A percentile compares a stretch with the other conserved stretches of the same genome.
Conservation (phyloP, 768 basidiomycete genomes). For the Dioszegia crocea region DNA sequence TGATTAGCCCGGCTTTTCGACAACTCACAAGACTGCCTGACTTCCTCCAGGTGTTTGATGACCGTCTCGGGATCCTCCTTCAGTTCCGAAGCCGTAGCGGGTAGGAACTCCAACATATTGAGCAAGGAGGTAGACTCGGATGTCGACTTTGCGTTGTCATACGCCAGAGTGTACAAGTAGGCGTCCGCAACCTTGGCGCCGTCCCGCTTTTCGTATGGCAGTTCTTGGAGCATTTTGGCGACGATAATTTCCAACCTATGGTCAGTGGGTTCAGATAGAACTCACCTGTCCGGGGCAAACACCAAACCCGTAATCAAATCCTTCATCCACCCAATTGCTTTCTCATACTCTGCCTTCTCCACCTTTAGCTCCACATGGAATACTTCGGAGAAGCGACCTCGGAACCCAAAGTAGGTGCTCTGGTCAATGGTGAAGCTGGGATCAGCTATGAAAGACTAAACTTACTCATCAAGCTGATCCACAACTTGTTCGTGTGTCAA, state of each 20-base stretch:
- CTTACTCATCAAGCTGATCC: slow-evolving; percentile 77
- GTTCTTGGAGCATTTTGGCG: slow-evolving; percentile 81
- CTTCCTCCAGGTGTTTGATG: slow-evolving; percentile 67
- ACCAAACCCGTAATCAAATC: slow-evolving; percentile 40
- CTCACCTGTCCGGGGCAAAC: slow-evolving; percentile 44
- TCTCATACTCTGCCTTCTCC: slow-evolving; percentile 70
- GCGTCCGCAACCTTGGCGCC: slow-evolving; percentile 74
- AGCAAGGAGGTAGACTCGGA: slow-evolving; percentile 66
- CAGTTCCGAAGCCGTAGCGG: slow-evolving; percentile 65
- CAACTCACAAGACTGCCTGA: slow-evolving; percentile 64
- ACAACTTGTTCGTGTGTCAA: slow-evolving; percentile 85
- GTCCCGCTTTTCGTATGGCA: slow-evolving; percentile 87
- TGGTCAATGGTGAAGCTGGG: slow-evolving; percentile 69
- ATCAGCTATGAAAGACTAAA: slow-evolving; percentile 1
- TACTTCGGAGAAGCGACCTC: slow-evolving; percentile 64
- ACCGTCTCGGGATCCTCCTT: slow-evolving; percentile 69
- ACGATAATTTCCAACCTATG: slow-evolving; percentile 72
- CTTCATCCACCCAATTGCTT: slow-evolving; percentile 68
- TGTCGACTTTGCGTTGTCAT: slow-evolving; percentile 63
- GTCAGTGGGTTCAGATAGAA: neutral
- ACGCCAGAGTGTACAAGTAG: slow-evolving; percentile 64
- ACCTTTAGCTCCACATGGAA: slow-evolving; percentile 77
- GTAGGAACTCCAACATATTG: slow-evolving; percentile 72
- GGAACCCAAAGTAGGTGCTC: slow-evolving; percentile 64
- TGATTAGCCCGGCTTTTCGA: slow-evolving; percentile 44